Evolutionary conservation across 805 yeast genomes (phyloP), one percentile per base, ranked within the genome.

Genomic region (Candida sakaeoensis): DNA sequence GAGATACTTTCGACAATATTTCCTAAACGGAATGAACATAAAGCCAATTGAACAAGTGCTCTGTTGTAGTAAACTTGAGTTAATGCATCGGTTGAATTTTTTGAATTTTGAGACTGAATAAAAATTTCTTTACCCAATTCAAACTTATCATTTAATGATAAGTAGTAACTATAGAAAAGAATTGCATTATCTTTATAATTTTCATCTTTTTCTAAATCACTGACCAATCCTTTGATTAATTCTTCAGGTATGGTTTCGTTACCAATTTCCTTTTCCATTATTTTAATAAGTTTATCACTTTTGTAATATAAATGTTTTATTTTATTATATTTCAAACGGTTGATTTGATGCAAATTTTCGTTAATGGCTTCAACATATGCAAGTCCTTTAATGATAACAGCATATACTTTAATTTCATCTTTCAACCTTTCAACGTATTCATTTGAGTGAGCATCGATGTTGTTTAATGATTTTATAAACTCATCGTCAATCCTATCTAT

Each of bases 401-500:
- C 72, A 69, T 89, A 91, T 40, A 93, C 72, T 27, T 66, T 65
- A 46, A 80, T 74, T 68, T 93, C 99, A 63, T 90, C 96, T 63
- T 82, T 83, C 58, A 93, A 76, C 61, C 98, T 80, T 50, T 83
- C 85, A 50, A 93, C 77, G 63, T 91, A 93, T 63, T 93, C 99
- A 42, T 87, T 82, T 17, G 97, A 85, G 61, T 93, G 97, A 33
- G 97, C 96, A 63, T 93, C 98, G 54, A 88, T 82, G 50, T 79
- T 79, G 59, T 90, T 89, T 54, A 93, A 75, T 34, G 95, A 87
- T 51, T 83, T 80, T 46, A 85, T 85, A 55, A 90, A 83, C 69
- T 93, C 99, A 56, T 91, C 98, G 58, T 89, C 96, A 47, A 93
- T 75, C 63, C 97, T 82, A 70, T 91, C 99, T 46, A 91, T 84